Percentiles rank a stretch among this genome's conserved stretches.
These are phyloP conservation scores for Syzygium aromaticum DNA, from an alignment of 345 rosid species.

Conservation along the genomic window DNA sequence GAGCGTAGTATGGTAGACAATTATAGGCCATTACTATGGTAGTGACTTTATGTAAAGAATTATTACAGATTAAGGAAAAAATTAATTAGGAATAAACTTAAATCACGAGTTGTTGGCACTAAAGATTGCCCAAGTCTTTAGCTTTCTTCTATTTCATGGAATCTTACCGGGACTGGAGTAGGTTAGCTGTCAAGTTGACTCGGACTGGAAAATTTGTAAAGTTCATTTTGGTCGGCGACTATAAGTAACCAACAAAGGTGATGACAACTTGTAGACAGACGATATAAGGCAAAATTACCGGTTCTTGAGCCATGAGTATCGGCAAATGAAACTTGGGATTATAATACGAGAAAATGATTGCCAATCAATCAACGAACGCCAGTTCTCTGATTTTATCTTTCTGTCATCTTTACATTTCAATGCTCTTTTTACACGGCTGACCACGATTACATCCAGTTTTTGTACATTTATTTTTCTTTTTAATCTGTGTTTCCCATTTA, in stretches of 20 bases:
- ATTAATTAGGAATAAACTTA: neutral
- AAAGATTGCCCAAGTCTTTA: neutral
- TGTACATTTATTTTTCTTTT: neutral
- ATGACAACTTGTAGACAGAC: neutral
- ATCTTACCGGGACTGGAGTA: too few relatives aligned
- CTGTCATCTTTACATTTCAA: neutral
- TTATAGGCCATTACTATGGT: fast-evolving
- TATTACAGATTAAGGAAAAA: neutral
- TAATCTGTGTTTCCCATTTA: neutral
- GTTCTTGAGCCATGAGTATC: neutral
- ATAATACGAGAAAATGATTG: neutral
- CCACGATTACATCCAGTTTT: neutral
- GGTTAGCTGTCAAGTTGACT: fast-evolving
- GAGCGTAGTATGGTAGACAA: neutral
- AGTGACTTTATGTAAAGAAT: neutral
- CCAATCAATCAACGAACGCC: fast-evolving
- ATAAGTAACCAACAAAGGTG: neutral
- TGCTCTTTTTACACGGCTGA: neutral
- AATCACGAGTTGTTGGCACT: neutral
- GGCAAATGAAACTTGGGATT: neutral
- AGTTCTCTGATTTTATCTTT: neutral
- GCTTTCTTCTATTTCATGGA: too few relatives aligned
- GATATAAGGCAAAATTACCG: neutral
- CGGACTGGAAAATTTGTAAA: fast-evolving
- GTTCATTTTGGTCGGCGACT: neutral